Evolutionary conservation across 805 yeast species (phyloP), one percentile per base, ranked within the genome.

Genomic region (Myxozyma lipomycoides): DNA sequence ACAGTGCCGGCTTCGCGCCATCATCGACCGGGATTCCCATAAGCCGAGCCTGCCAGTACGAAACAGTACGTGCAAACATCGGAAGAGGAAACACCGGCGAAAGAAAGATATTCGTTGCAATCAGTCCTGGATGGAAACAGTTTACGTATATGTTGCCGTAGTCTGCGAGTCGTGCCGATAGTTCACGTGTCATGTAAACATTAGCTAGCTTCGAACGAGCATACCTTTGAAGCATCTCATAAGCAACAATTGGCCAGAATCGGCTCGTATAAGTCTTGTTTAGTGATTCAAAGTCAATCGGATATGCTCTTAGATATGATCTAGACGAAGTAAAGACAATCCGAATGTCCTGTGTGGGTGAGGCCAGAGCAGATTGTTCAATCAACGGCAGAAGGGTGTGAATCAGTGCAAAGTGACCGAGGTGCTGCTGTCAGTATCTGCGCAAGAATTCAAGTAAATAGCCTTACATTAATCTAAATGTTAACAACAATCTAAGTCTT

Each of bases 381-480:
- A 55, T 9, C 15, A 55, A 40, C 38, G 59, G 58, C 4, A 55
- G 46, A 7, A 55, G 47, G 9, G 59, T 49, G 10, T 48, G 47
- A 18, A 55, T 43, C 34, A 55, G 53, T 15, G 55, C 59, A 44
- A 55, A 55, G 23, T 55, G 59, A 4, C 59, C 59, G 10, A 55
- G 51, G 37, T 55, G 59, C 55, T 55, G 38, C 9, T 25, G 38
- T 40, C 22, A 40, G 43, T 10, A 40, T 40, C 9, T n/a, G 12
- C 15, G 43, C 9, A 37, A 10, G n/a, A n/a, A 37, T 40, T 10
- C 15, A 9, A 22, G 17, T 18, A 40, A 25, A 22, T 9, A n/a
- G n/a, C n/a, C n/a, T n/a, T n/a, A n/a, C n/a, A n/a, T n/a, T 10
- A 17, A 10, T 17, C 10, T 10, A 17, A 17, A 18, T n/a, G 23